Evolutionary conservation across 2,329 filamentous ascomycete species (phyloP).

Genomic region (Mollisia scopiformis): DNA sequence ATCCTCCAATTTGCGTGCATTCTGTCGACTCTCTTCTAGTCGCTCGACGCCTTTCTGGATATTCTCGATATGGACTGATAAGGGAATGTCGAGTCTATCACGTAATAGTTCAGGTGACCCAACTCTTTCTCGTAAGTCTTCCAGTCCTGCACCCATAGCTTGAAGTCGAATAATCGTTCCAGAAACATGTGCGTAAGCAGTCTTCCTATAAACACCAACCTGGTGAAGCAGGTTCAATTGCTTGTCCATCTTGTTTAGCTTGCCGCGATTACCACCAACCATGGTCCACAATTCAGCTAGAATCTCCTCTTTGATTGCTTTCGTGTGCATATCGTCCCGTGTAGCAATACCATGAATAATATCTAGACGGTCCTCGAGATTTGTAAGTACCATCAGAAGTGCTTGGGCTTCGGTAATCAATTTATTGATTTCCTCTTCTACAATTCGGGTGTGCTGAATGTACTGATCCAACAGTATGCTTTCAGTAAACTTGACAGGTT

Average conservation of each 20-base stretch:
- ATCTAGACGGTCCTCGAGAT: conserved; percentile 70
- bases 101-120: conserved; percentile 65
- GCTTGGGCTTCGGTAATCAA: conserved; percentile 73
- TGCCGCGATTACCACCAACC: conserved; percentile 68
- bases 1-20: conserved; percentile 61
- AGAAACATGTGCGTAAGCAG: conserved; percentile 69
- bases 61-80: conserved; percentile 75
- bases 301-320: conserved; percentile 64
- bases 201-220: conserved; percentile 67
- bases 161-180: conserved; percentile 73
- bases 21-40: conserved; percentile 64
- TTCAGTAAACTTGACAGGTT: conserved; percentile 61
- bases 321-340: conserved; percentile 62
- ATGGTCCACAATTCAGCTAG: conserved; percentile 74
- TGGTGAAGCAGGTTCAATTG: conserved; percentile 67
- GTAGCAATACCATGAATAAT: conserved; percentile 71
- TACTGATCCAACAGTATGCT: conserved; percentile 72
- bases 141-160: conserved; percentile 70
- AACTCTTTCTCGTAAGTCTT: conserved; percentile 72
- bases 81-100: conserved; percentile 56
- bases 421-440: conserved; percentile 68
- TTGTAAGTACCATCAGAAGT: conserved; percentile 65
- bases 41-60: conserved; percentile 75
- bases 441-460: conserved; percentile 68
- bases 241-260: conserved; percentile 61